Evolutionary conservation across 192 early-diverging fungal genomes (phyloP).

Genomic region (Haplosporangium gracile): DNA sequence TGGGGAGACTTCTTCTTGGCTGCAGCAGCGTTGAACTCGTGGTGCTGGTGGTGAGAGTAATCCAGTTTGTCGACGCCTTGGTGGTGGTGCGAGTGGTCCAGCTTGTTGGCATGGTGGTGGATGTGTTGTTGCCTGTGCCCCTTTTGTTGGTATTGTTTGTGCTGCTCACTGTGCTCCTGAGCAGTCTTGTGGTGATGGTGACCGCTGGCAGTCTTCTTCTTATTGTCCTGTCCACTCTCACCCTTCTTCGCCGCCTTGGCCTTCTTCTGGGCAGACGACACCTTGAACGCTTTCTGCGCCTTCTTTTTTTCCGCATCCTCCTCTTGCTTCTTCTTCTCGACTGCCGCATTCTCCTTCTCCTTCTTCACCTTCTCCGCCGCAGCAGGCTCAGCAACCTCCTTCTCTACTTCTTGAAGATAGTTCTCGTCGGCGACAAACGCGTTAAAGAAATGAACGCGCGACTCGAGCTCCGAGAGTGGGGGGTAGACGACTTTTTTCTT

Average conservation of each 20-base stretch:
- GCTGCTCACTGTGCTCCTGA: not conserved
- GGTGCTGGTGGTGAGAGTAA: slow-evolving; percentile 5
- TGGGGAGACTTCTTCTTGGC: slow-evolving; percentile 10
- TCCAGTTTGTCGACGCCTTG: not conserved
- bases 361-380: not conserved
- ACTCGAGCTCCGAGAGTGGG: slow-evolving; percentile 22
- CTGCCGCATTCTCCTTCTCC: not conserved
- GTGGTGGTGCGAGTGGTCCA: not conserved
- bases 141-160: not conserved
- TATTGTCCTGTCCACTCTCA: not conserved
- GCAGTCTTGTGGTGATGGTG: not conserved
- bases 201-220: not conserved
- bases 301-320: not conserved
- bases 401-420: not conserved
- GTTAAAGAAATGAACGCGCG: slow-evolving; percentile 22
- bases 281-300: not conserved
- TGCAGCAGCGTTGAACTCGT: slow-evolving; percentile 6
- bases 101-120: not conserved
- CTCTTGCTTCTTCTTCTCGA: not conserved
- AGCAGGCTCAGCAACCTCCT: not conserved
- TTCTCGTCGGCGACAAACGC: slow-evolving; percentile 1
- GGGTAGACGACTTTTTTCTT: slow-evolving; percentile 28
- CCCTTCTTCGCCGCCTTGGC: not conserved
- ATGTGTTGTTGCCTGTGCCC: not conserved
- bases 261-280: not conserved